Evolutionary conservation across 2,329 filamentous ascomycete genomes (phyloP), one percentile per base, ranked within the genome.

Genomic region (Cucurbitaria berberidis): DNA sequence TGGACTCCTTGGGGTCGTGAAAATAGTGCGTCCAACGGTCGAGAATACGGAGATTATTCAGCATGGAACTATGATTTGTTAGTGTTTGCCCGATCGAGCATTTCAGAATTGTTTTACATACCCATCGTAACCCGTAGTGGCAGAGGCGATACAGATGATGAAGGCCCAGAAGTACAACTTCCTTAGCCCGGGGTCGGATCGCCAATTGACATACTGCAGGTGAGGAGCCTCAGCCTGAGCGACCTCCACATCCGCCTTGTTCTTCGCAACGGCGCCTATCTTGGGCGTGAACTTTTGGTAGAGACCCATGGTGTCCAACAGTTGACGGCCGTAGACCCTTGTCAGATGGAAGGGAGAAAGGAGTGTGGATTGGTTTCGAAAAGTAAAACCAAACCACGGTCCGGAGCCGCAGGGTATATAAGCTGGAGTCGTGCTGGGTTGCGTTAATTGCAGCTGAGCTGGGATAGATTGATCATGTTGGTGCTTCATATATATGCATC

Each of bases 51-150:
- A 76, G 69, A 46, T 77, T 77, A 59, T 79, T 79, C 48, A 79
- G 63, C 70, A 77, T 75, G 61, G 66, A 78, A 66, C 67, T 80
- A 67, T 19, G 29, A 15, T 38, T 13, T 16, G 41, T 62, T 40
- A 59, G 30, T 27, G 24, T 13, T 26, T 13, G 3, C n/a, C 21
- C 15, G 49, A 30, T 43, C 29, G 5, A 35, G 15, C 21, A 22
- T 39, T 15, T 30, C 6, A 10, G 7, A 4, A 16, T 15, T 5
- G 26, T 29, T 22, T 29, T 18, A 49, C 76, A 55, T 74, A 83
- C 81, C 80, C 80, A 79, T 84, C 80, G 69, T 83, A 83, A 63
- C 81, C 80, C 32, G 82, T 84, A 30, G 82, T 84, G 13, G 83
- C 82, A 24, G 82, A 84, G 43, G 80, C 81, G 59, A 84, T 72